Base-by-base conservation (phyloP, 768 basidiomycete genomes). In the Mycena epipterygia region DNA sequence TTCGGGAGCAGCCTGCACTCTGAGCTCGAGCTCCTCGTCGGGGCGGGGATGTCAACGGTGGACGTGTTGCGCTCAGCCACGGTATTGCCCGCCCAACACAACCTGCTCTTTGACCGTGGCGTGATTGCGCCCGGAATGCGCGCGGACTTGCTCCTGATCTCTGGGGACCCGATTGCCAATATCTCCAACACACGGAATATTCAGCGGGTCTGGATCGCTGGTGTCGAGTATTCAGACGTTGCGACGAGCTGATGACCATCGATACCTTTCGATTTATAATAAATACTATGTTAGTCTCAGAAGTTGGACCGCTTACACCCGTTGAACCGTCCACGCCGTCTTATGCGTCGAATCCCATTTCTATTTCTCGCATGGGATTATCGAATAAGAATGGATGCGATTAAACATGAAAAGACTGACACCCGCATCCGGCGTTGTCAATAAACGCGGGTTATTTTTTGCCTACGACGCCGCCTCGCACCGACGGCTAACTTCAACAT, bases 141-240 rank as follows among this genome's bases (percentile, higher is more conserved):
- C 13, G 70, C 70, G 25, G 70, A 71, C 35, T 51, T 71, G 33
- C 44, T 71, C 21, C 29, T 71, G 33, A 51, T 67, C 8, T 62
- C 53, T 9, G 59, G 70, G 2, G 52, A 71, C 49, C 70, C 70
- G 1, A 60, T 71, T n/a, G 49, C 58, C 27, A 67, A 71, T 49
- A 71, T 71, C 14, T 61, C 64, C n/a, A 60, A 46, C 58, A 61
- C 70, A 52, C 33, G 64, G 14, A 33, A 71, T 67, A 71, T 71
- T 32, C 59, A 59, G 51, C 39, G 65, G 46, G 65, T 71, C 2
- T 71, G 70, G 65, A 61, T 67, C 55, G 51, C 29, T 0, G 70
- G 70, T 14, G 33, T 56, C 5, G 64, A 71, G 42, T 71, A 67
- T 56, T 8, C 7, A 11, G 63, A n/a, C 21, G 57, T 70, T 32